Evolutionary conservation across 352 stramenopile genomes (phyloP).

Genomic region (Pythium graminicola): DNA sequence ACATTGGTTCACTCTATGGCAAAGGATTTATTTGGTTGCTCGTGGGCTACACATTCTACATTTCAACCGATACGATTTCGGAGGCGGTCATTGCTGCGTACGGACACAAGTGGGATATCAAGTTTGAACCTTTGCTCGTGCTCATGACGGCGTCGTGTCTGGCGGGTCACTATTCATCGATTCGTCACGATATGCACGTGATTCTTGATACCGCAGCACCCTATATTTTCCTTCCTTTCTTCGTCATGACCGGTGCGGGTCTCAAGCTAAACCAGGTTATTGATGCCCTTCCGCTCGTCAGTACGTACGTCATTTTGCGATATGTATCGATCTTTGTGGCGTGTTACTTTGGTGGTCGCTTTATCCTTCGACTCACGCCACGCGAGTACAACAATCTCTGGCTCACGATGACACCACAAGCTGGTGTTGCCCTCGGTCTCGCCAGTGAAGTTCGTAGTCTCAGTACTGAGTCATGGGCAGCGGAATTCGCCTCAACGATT

Average conservation of each 20-base stretch:
- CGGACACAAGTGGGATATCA: slow-evolving; percentile 57
- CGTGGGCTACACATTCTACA: slow-evolving; percentile 56
- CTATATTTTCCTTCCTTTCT: slow-evolving; percentile 73
- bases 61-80: slow-evolving; percentile 38
- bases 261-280: slow-evolving; percentile 61
- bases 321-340: slow-evolving; percentile 57
- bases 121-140: slow-evolving; percentile 64
- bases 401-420: slow-evolving; percentile 68
- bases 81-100: slow-evolving; percentile 37
- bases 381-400: slow-evolving; percentile 70
- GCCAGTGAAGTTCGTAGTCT: slow-evolving; percentile 51
- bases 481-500: slow-evolving; percentile 57
- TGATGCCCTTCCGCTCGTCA: slow-evolving; percentile 56
- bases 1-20: slow-evolving; percentile 36
- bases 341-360: slow-evolving; percentile 52
- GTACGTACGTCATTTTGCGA: slow-evolving; percentile 48
- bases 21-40: slow-evolving; percentile 68
- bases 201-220: slow-evolving; percentile 60
- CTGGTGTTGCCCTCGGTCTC: slow-evolving; percentile 55
- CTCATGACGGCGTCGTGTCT: slow-evolving; percentile 61
- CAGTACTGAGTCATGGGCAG: slow-evolving; percentile 43
- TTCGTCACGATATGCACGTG: slow-evolving; percentile 74
- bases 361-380: slow-evolving; percentile 49
- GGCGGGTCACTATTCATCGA: slow-evolving; percentile 49
- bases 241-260: slow-evolving; percentile 68